Evolutionary conservation across 2,329 filamentous ascomycete genomes (phyloP).

Genomic region (Pseudogymnoascus sp.): DNA sequence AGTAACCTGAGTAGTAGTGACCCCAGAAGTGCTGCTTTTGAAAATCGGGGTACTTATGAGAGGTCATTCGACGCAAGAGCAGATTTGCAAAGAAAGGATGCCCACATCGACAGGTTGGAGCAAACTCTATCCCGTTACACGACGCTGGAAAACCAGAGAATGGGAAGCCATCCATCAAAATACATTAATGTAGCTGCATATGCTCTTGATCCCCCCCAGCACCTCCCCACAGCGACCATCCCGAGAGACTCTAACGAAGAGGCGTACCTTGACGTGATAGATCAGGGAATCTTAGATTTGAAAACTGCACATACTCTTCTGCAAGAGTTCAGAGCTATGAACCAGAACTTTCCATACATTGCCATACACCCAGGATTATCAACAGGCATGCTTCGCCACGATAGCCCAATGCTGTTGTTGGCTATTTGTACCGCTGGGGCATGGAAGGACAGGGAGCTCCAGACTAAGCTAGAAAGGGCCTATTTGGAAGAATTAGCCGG

Average conservation of each 20-base stretch:
- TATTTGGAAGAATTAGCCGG: slow-evolving; percentile 4
- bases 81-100: neutral
- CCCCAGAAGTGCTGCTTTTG: neutral
- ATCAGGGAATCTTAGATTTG: slow-evolving; percentile 5
- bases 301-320: slow-evolving; percentile 5
- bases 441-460: slow-evolving; percentile 8
- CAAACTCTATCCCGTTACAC: neutral
- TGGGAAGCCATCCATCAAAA: neutral
- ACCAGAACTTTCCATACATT: slow-evolving; percentile 9
- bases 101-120: neutral
- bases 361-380: neutral
- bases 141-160: neutral
- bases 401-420: slow-evolving; percentile 6
- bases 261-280: slow-evolving; percentile 3
- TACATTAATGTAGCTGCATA: neutral
- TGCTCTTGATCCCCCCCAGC: slow-evolving; percentile 25
- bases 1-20: neutral
- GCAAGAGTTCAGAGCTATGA: slow-evolving; percentile 6
- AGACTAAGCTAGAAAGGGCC: neutral
- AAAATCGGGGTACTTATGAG: neutral
- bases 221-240: neutral
- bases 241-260: neutral
- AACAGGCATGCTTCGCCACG: neutral
- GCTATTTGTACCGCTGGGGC: neutral
- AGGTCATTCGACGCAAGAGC: neutral